These are phyloP conservation scores for Aspergillus pseudotamarii DNA, from an alignment of 2,329 filamentous ascomycete species.

Conservation along the genomic window DNA sequence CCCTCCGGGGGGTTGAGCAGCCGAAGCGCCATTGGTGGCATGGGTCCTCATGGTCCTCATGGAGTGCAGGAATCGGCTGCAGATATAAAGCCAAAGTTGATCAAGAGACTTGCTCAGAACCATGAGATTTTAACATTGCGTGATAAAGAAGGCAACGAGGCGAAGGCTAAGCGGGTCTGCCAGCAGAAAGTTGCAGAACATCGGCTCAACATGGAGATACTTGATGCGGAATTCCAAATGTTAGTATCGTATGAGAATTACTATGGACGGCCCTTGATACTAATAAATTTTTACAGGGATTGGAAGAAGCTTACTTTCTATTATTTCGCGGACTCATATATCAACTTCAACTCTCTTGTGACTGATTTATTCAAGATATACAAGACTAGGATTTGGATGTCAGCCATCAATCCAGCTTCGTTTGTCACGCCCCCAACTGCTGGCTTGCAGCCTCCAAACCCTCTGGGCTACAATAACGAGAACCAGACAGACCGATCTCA, in stretches of 20 bases:
- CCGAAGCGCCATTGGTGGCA: slow-evolving; percentile 73
- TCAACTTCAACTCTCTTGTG: slow-evolving; percentile 98
- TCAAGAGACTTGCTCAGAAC: slow-evolving; percentile 88
- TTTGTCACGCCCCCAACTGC: slow-evolving; percentile 76
- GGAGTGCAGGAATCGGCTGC: slow-evolving; percentile 71
- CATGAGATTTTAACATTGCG: slow-evolving; percentile 87
- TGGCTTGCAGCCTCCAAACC: slow-evolving; percentile 70
- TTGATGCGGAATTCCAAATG: slow-evolving; percentile 99
- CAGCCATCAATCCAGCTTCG: slow-evolving; percentile 94
- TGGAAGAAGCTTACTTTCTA: slow-evolving; percentile 99
- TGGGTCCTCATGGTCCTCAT: slow-evolving; percentile 74
- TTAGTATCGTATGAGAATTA: slow-evolving; percentile 56
- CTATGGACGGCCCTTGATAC: slow-evolving; percentile 1
- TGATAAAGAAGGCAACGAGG: slow-evolving; percentile 96
- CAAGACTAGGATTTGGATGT: slow-evolving; percentile 99
- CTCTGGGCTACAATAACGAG: slow-evolving; percentile 58
- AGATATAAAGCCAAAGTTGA: slow-evolving; percentile 92
- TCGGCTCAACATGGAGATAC: slow-evolving; percentile 94
- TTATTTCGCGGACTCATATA: slow-evolving; percentile 96
- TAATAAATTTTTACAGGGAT: slow-evolving; percentile 64
- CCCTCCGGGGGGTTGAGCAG: slow-evolving; percentile 61
- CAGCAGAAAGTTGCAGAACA: slow-evolving; percentile 97
- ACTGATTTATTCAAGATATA: slow-evolving; percentile 99
- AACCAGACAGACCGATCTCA: slow-evolving; percentile 44
- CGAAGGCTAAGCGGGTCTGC: slow-evolving; percentile 94